phyloP scores from a whole-genome alignment of 805 yeast species.

The Candida yuanshanica region DNA sequence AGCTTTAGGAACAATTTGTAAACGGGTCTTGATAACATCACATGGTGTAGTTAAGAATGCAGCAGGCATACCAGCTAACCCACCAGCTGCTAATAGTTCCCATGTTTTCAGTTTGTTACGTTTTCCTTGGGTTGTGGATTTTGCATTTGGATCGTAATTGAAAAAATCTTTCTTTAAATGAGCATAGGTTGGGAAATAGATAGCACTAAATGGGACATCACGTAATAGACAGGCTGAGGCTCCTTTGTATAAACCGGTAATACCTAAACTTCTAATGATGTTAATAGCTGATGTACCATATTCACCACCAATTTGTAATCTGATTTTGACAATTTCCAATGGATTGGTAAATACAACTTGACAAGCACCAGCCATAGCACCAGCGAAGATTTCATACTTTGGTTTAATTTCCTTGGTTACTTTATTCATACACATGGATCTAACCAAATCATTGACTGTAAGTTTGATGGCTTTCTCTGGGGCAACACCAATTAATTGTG shows the following conservation, averaged over 20 bases:
- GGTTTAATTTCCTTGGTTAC: constrained; percentile 43
- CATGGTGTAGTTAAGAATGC: constrained; percentile 95
- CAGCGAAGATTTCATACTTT: constrained; percentile 74
- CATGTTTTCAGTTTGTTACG: constrained; percentile 62
- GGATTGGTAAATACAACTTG: constrained; percentile 97
- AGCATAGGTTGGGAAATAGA: constrained; percentile 95
- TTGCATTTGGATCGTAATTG: constrained; percentile 62
- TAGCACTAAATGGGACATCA: constrained; percentile 95
- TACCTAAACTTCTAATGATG: constrained; percentile 73
- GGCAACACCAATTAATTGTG: constrained; percentile 94
- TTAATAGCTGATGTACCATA: constrained; percentile 50
- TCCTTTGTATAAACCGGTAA: constrained; percentile 86
- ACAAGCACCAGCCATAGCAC: constrained; percentile 93
- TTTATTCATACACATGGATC: constrained; percentile 60
- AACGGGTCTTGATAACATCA: constrained; percentile 92
- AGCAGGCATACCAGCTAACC: constrained; percentile 96
- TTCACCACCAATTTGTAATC: constrained; percentile 91
- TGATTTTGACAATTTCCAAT: constrained; percentile 88
- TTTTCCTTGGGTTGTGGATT: constrained; percentile 42
- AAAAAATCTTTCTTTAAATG: constrained; percentile 81
- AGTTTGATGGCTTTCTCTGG: constrained; percentile 97
- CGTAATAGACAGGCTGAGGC: constrained; percentile 85
- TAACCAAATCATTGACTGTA: constrained; percentile 85
- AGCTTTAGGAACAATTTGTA: constrained; percentile 74
- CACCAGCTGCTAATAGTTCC: constrained; percentile 86